These are phyloP conservation scores for Citeromyces hawaiiensis DNA, from an alignment of 1,139 yeast species.

Conservation along the genomic window DNA sequence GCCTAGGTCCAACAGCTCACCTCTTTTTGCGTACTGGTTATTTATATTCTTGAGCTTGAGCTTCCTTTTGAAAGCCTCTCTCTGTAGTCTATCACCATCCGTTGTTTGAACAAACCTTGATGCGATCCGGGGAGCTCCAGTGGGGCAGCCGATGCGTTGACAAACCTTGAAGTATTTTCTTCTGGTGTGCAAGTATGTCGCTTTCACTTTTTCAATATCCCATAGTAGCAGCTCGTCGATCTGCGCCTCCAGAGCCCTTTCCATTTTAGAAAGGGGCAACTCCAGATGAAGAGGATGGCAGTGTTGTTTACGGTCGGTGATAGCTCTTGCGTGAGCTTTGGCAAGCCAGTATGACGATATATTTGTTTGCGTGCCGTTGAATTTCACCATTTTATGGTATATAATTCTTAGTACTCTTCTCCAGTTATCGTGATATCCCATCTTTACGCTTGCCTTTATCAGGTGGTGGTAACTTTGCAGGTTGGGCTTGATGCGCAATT, in stretches of 20 bases:
- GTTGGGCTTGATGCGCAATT: slow-evolving; percentile 3
- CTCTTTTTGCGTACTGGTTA: neutral
- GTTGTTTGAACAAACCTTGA: neutral
- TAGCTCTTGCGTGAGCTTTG: slow-evolving; percentile 5
- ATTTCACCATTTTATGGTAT: slow-evolving; percentile 2
- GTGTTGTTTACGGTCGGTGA: slow-evolving; percentile 3
- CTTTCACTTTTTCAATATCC: neutral
- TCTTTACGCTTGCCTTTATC: slow-evolving; percentile 4
- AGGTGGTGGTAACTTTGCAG: slow-evolving; percentile 3
- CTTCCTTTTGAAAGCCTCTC: neutral
- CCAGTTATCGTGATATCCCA: slow-evolving; percentile 6
- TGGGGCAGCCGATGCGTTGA: neutral
- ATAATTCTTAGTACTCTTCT: slow-evolving; percentile 5
- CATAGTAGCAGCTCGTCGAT: neutral
- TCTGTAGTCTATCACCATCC: neutral
- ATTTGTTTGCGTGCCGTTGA: slow-evolving; percentile 1
- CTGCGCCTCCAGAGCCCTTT: neutral
- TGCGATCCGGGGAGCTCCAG: neutral
- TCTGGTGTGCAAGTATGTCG: neutral
- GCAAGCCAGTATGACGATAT: slow-evolving; percentile 5
- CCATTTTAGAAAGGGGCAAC: slow-evolving; percentile 2
- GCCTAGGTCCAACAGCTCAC: neutral
- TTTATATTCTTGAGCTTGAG: neutral
- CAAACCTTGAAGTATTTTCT: neutral
- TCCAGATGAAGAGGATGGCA: slow-evolving; percentile 2